Conservation (phyloP, 2,329 filamentous ascomycete species). For the Moelleriella libera region DNA sequence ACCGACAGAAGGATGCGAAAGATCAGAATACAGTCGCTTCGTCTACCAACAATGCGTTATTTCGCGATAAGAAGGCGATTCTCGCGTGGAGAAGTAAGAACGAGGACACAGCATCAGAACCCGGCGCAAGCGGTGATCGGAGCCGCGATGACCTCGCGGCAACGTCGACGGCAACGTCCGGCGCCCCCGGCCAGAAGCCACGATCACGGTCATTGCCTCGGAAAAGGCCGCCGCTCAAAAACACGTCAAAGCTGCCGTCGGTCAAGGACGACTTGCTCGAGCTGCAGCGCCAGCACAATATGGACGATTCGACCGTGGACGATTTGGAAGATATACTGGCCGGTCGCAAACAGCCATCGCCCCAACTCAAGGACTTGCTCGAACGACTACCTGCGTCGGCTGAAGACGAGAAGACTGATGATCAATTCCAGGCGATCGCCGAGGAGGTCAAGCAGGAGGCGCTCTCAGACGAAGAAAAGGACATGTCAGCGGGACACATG, state of each 20-base stretch:
- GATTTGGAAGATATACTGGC: constrained; percentile 37
- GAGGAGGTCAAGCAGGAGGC: constrained; percentile 1
- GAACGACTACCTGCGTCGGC: constrained; percentile 4
- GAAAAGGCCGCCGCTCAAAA: constrained; percentile 30
- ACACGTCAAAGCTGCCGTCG: constrained; percentile 37
- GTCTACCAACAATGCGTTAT: constrained; percentile 2
- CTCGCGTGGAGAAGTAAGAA: constrained; percentile 11
- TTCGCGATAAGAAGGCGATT: constrained; percentile 13
- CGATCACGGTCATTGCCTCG: constrained; percentile 27
- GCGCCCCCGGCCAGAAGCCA: constrained; percentile 11
- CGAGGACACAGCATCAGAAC: constrained; percentile 18
- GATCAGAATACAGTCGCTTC: too few relatives aligned
- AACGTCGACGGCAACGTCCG: constrained; percentile 8
- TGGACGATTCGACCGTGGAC: constrained; percentile 46
- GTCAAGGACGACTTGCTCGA: constrained; percentile 41
- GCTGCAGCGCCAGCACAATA: constrained; percentile 36
- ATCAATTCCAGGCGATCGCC: not conserved
- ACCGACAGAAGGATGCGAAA: not conserved
- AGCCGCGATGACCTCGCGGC: constrained; percentile 6
- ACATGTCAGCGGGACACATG: constrained; percentile 24
- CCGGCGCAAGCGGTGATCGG: constrained; percentile 12
- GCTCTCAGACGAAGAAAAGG: constrained; percentile 7
- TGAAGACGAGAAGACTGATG: constrained; percentile 8
- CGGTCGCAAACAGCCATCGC: constrained; percentile 17
- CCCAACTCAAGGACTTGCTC: constrained; percentile 11